Evolutionary conservation across 2,329 filamentous ascomycete species (phyloP).

Genomic region (Xylariales sp.): DNA sequence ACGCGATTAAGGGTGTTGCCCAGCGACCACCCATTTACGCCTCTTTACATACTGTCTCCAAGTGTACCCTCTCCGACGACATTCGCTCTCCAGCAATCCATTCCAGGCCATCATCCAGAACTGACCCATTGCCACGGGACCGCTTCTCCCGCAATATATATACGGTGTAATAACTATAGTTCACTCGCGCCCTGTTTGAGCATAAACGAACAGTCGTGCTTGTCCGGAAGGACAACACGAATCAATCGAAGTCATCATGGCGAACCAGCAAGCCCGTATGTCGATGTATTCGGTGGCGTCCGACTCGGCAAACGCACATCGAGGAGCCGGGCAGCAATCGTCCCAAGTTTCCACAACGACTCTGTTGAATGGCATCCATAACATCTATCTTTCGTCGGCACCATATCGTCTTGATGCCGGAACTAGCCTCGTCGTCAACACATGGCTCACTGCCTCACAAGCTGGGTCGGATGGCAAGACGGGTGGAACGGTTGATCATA

Average conservation of each 20-base stretch:
- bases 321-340: slow-evolving; percentile 60
- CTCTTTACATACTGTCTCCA: slow-evolving; percentile 1
- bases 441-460: slow-evolving; percentile 80
- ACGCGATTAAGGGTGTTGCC: slow-evolving; percentile 6
- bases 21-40: slow-evolving; percentile 2
- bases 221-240: slow-evolving; percentile 36
- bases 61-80: too few relatives aligned
- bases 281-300: slow-evolving; percentile 66
- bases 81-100: slow-evolving; percentile 5
- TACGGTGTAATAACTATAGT: too few relatives aligned
- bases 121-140: too few relatives aligned
- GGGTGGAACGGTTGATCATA: slow-evolving; percentile 75
- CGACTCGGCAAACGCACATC: slow-evolving; percentile 54
- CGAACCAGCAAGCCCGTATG: slow-evolving; percentile 49
- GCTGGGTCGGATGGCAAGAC: slow-evolving; percentile 61
- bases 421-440: slow-evolving; percentile 90
- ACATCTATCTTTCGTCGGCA: slow-evolving; percentile 75
- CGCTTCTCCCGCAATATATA: too few relatives aligned
- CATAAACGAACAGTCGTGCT: slow-evolving; percentile 32
- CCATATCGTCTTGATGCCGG: slow-evolving; percentile 86
- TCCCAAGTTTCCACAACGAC: slow-evolving; percentile 88
- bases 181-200: too few relatives aligned
- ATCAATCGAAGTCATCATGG: slow-evolving; percentile 39
- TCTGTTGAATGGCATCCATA: slow-evolving; percentile 86
- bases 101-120: too few relatives aligned